Evolutionary conservation across 495 filamentous ascomycete genomes (phyloP), one percentile per base, ranked within the genome.

Genomic region (Cudoniella acicularis): DNA sequence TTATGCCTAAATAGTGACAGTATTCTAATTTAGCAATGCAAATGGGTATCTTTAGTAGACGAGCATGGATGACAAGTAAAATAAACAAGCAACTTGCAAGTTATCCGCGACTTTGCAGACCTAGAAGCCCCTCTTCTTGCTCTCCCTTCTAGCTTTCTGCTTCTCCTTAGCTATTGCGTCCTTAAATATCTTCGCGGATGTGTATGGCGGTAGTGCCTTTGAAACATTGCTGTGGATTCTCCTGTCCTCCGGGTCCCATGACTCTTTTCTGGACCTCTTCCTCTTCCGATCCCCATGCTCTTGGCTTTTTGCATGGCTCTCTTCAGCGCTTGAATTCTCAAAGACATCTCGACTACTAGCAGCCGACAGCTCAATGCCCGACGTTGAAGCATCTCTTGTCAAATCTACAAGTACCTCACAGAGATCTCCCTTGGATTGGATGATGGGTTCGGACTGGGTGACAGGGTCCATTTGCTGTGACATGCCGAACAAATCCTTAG

Each of bases 401-500:
- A n/a, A n/a, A n/a, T n/a, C n/a, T n/a, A n/a, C n/a, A n/a, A n/a
- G n/a, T n/a, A n/a, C n/a, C n/a, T n/a, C n/a, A n/a, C n/a, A n/a
- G n/a, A n/a, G n/a, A n/a, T n/a, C n/a, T n/a, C n/a, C n/a, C n/a
- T n/a, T n/a, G n/a, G n/a, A n/a, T n/a, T n/a, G n/a, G n/a, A 41
- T 60, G 13, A 13, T 36, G 6, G 30, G 30, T 36, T 13, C 30
- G 30, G 30, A 36, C 13, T 36, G 30, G 6, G 30, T 36, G 4
- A 13, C 49, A 18, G 4, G 9, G 22, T 40, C 25, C 11, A 16
- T 24, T 8, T 27, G 30, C 22, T 17, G 10, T 46, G 52, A n/a
- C 25, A 18, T 47, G n/a, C 56, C 43, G 16, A 60, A 57, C 9
- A 64, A 21, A 52, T 57, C 47, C 10, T 26, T 52, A 24, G 54